Base-by-base conservation (phyloP, 352 stramenopile genomes). In the Phytophthora fragariaefolia region DNA sequence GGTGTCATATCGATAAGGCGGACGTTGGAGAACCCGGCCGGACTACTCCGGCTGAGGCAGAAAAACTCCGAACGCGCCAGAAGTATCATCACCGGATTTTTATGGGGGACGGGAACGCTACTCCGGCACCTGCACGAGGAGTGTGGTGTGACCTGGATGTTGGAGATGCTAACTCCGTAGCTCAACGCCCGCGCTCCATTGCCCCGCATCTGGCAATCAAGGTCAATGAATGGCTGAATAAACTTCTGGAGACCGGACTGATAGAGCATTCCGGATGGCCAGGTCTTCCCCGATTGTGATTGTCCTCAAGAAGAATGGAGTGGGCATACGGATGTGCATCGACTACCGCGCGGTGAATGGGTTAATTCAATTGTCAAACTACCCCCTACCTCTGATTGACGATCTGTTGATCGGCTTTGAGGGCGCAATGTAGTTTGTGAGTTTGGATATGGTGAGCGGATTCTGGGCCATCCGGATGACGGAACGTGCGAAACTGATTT, bases 381-480 rank as follows among this genome's bases (percentile, higher is more conserved):
- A 77, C 9, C 63, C 69, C 0, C 24, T 77, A 1, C 47, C 53
- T 0, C 6, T 73, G 1, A 74, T 77, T 30, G 59, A 77, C 12
- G 65, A 77, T 15, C 46, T 74, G 0, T 40, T 77, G 4, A 51
- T 63, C 13, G 68, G 58, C 36, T 79, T 76, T n/a, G 52, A 69
- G 3, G 4, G 23, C 0, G 27, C 36, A 0, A 68, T 74, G 54
- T 69, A 53, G 52, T 73, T 69, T 15, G 32, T 67, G n/a, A 66
- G 57, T n/a, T 22, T 77, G 0, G 51, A 69, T 28, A 58, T 58
- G 52, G 43, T 53, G 0, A 58, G 12, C 13, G 46, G 64, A 49
- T 77, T 74, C 34, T 77, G 70, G 70, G 59, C 45, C 0, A 32
- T 63, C 2, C 18, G 57, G 0, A 68, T 72, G 66, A 78, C 66